Percentiles rank a stretch among this genome's conserved stretches.
Conservation (phyloP, 163 green algal species). For the Scenedesmus sp. region DNA sequence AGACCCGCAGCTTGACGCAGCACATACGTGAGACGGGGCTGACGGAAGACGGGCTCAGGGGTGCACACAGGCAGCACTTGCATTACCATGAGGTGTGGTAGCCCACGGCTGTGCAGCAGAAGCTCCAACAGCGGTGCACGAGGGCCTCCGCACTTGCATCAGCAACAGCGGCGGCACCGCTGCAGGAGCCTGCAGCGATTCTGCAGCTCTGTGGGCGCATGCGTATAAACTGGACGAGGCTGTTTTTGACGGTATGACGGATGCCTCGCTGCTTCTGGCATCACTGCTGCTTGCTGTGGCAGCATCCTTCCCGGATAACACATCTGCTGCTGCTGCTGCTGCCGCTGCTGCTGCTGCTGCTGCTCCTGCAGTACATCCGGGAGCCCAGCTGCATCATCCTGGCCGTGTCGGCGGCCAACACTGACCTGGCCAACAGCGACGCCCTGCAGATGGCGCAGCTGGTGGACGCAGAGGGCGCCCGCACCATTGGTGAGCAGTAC, state of each 20-base stretch:
- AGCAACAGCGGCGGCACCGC: not conserved
- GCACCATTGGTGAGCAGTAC: constrained; percentile 59
- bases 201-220: too few species aligned
- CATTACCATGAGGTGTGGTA: too few species aligned
- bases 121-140: too few species aligned
- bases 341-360: not conserved
- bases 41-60: too few species aligned
- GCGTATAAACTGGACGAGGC: too few species aligned
- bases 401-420: constrained; percentile 95
- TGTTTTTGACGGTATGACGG: not conserved
- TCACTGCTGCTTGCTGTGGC: not conserved
- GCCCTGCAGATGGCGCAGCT: constrained; percentile 90
- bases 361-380: constrained; percentile 81
- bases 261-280: not conserved
- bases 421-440: constrained; percentile 95
- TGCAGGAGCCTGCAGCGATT: not conserved
- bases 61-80: too few species aligned
- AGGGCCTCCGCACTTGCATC: too few species aligned
- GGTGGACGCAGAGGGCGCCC: constrained; percentile 90
- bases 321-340: not conserved
- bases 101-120: too few species aligned
- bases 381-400: constrained; percentile 95
- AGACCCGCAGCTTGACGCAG: too few species aligned
- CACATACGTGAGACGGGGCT: too few species aligned
- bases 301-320: too few species aligned